phyloP scores from a whole-genome alignment of 2,329 filamentous ascomycete genomes.

The Fusarium penzigii region DNA sequence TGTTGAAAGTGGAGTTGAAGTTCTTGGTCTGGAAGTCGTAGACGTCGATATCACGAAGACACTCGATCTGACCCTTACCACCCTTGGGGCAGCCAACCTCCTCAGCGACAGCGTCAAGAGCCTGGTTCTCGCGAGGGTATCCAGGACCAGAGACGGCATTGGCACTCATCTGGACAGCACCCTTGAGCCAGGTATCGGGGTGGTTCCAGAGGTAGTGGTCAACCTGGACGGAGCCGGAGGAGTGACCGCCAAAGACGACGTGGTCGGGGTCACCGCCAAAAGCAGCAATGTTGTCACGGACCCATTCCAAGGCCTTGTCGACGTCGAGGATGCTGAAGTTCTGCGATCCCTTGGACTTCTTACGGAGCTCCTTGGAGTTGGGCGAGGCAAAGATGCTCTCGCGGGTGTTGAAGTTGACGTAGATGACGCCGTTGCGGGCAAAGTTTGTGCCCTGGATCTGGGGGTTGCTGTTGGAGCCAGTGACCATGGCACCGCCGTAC shows the following conservation, averaged over 20 bases:
- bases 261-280: constrained; percentile 47
- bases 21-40: constrained; percentile 23
- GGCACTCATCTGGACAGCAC: constrained; percentile 44
- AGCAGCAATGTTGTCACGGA: constrained; percentile 31
- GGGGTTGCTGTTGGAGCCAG: constrained; percentile 41
- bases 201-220: constrained; percentile 46
- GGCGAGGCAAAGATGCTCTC: constrained; percentile 47
- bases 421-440: constrained; percentile 38
- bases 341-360: constrained; percentile 17
- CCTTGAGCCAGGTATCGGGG: constrained; percentile 38
- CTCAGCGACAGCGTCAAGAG: constrained; percentile 37
- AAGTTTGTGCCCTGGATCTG: constrained; percentile 39
- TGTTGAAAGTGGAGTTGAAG: constrained; percentile 36
- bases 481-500: constrained; percentile 38
- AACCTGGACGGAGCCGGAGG: constrained; percentile 39
- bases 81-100: constrained; percentile 37
- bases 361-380: constrained; percentile 39
- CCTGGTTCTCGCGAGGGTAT: constrained; percentile 39
- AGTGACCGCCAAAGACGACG: constrained; percentile 46
- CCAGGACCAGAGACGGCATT: constrained; percentile 42
- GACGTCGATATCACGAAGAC: constrained; percentile 34
- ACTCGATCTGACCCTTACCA: constrained; percentile 37
- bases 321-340: constrained; percentile 30
- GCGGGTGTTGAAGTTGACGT: constrained; percentile 42
- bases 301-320: constrained; percentile 29